These are phyloP conservation scores for Gnomoniopsis smithogilvyi DNA, from an alignment of 2,329 filamentous ascomycete species.

Conservation along the genomic window DNA sequence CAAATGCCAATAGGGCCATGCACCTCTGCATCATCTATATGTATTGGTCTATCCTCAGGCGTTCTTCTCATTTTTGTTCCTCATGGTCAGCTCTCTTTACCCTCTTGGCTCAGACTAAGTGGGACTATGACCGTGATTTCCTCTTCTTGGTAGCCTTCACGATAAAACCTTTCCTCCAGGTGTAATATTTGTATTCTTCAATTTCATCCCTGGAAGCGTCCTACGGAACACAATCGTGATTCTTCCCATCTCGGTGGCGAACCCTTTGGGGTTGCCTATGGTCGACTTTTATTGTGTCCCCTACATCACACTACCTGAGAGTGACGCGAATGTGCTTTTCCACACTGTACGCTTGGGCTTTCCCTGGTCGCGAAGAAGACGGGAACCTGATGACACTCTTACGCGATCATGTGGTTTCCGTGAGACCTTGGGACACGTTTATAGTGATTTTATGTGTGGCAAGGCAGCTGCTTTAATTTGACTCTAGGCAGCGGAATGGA, in stretches of 20 bases:
- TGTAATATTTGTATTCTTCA: conserved; percentile 82
- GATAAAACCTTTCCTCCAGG: conserved; percentile 29
- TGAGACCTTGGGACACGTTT: too few species aligned
- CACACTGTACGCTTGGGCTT: conserved; percentile 55
- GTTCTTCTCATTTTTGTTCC: conserved; percentile 34
- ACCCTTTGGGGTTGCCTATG: conserved; percentile 69
- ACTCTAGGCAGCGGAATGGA: too few species aligned
- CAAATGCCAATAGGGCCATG: background rate
- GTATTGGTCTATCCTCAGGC: background rate
- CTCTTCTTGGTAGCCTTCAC: too few species aligned
- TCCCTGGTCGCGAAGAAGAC: conserved; percentile 53
- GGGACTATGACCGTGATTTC: too few species aligned
- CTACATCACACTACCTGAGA: conserved; percentile 69
- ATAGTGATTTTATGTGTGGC: too few species aligned
- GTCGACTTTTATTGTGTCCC: conserved; percentile 60
- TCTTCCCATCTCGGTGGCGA: conserved; percentile 62
- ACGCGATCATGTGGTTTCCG: too few species aligned
- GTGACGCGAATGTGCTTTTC: conserved; percentile 57
- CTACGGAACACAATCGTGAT: conserved; percentile 63
- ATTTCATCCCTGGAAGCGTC: conserved; percentile 76
- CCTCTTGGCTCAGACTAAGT: conserved; percentile 53
- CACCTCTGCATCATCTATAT: background rate
- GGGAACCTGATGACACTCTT: too few species aligned
- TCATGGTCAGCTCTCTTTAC: conserved; percentile 45
- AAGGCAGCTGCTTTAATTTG: too few species aligned